These are phyloP conservation scores for Echinosophora koreensis DNA, from an alignment of 306 rosid species.

Conservation along the genomic window DNA sequence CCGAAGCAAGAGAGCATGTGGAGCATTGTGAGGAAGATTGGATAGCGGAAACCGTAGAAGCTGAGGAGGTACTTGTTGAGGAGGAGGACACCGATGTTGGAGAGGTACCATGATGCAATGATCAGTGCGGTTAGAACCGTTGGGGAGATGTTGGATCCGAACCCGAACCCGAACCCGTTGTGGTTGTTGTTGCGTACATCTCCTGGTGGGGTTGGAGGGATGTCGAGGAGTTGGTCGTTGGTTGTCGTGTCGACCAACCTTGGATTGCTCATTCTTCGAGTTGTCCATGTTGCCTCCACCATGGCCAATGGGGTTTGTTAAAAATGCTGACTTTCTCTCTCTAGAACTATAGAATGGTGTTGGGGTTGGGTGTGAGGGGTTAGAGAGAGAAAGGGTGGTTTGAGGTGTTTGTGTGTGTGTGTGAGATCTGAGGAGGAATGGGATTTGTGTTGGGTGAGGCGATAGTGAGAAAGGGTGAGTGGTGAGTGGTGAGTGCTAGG, in stretches of 20 bases:
- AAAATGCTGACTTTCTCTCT: conserved; percentile 31
- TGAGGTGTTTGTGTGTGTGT: neutral
- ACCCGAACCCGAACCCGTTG: conserved; percentile 23
- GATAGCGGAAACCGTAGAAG: conserved; percentile 81
- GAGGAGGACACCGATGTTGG: conserved; percentile 92
- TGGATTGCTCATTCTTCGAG: conserved; percentile 91
- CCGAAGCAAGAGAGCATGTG: conserved; percentile 90
- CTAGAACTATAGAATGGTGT: neutral
- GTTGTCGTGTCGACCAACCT: conserved; percentile 53
- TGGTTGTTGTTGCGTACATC: conserved; percentile 59
- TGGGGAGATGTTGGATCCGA: conserved; percentile 55
- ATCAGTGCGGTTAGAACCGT: conserved; percentile 54
- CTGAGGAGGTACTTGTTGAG: conserved; percentile 95
- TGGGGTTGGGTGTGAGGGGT: too few species aligned
- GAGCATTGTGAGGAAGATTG: conserved; percentile 93
- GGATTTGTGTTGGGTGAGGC: neutral
- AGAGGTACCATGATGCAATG: conserved; percentile 82
- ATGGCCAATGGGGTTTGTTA: conserved; percentile 43
- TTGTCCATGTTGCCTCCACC: conserved; percentile 95
- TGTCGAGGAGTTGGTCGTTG: conserved; percentile 69
- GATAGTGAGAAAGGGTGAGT: conserved; percentile 7
- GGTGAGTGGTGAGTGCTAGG: neutral
- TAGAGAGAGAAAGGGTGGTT: neutral
- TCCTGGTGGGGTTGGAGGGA: conserved; percentile 74
- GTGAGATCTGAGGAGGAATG: conserved; percentile 23